These are phyloP conservation scores for Dryas octopetala DNA, from an alignment of 306 rosid species.

Conservation along the genomic window DNA sequence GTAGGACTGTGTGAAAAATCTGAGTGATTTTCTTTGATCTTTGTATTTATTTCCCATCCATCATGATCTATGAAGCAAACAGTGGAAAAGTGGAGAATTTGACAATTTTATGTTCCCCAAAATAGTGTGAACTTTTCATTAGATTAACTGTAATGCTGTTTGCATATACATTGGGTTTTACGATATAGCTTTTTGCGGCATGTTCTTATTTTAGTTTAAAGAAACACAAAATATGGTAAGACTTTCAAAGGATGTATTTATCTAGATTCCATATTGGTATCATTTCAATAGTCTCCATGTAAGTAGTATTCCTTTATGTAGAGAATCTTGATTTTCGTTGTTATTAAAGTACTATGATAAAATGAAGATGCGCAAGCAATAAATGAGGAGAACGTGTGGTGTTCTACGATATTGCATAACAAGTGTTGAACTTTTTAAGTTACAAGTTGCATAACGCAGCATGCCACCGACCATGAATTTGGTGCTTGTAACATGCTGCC, in stretches of 20 bases:
- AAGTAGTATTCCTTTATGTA: neutral
- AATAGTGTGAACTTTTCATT: neutral
- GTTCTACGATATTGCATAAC: neutral
- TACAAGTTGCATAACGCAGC: neutral
- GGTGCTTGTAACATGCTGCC: neutral
- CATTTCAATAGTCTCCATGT: neutral
- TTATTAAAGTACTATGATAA: neutral
- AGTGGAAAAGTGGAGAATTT: neutral
- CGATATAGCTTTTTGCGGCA: neutral
- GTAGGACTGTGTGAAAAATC: neutral
- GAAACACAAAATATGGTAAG: neutral
- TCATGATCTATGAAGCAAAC: neutral
- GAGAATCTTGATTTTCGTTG: neutral
- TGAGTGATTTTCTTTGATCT: neutral
- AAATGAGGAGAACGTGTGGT: neutral
- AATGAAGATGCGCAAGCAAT: neutral
- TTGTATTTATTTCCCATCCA: conserved; percentile 6
- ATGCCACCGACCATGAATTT: neutral
- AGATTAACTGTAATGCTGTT: neutral
- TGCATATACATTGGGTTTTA: neutral
- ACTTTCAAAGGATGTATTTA: neutral
- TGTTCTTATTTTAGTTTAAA: neutral
- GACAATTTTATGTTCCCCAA: neutral
- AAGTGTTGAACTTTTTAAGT: neutral
- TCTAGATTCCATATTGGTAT: neutral